Percentiles rank a stretch among this genome's conserved stretches.
Conservation (phyloP, 345 rosid species). For the sweet orange (Citrus sinensis) region DVS_A1.0 CM039163.1:50095001-50095500, state of each 20-base stretch:
- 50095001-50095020: background rate
- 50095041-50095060: background rate
- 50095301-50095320: background rate
- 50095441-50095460: conserved; percentile 37
- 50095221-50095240: background rate
- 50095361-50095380: background rate
- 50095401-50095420: background rate
- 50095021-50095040: background rate
- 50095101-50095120: conserved; percentile 28
- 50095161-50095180: conserved; percentile 76
- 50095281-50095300: background rate
- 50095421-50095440: conserved; percentile 7
- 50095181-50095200: conserved; percentile 49
- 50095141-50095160: conserved; percentile 69
- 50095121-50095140: conserved; percentile 96
- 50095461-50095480: conserved; percentile 35
- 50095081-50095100: conserved; percentile 6
- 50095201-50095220: background rate
- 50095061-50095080: background rate
- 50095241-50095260: background rate
- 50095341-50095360: background rate
- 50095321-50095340: background rate
- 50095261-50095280: background rate
- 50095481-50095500: conserved; percentile 57
- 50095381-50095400: background rate